These are phyloP conservation scores for Xylaria bambusicola DNA, from an alignment of 495 filamentous ascomycete species.

Conservation along the genomic window DNA sequence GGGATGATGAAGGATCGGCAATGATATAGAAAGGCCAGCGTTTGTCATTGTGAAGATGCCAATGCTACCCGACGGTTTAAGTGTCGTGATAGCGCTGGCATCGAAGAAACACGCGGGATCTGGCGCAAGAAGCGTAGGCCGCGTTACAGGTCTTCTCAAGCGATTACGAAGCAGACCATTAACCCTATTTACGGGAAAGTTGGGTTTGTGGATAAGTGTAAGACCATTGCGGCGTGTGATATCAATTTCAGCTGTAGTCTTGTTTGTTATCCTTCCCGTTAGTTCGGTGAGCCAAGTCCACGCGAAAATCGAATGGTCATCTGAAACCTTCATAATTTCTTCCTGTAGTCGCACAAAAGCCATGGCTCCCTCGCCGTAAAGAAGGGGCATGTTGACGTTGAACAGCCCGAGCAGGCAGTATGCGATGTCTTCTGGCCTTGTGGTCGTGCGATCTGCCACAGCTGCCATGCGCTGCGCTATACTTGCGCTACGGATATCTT, in stretches of 20 bases:
- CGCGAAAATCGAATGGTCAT: slow-evolving; percentile 21
- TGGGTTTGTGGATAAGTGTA: not conserved
- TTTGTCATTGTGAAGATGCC: slow-evolving; percentile 20
- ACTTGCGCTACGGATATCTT: slow-evolving; percentile 19
- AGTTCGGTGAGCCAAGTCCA: slow-evolving; percentile 22
- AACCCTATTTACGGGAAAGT: slow-evolving; percentile 15
- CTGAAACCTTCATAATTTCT: slow-evolving; percentile 23
- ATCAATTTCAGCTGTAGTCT: not conserved
- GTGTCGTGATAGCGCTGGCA: slow-evolving; percentile 6
- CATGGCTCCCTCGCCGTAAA: slow-evolving; percentile 29
- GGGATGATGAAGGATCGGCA: slow-evolving; percentile 12
- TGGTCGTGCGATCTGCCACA: slow-evolving; percentile 24
- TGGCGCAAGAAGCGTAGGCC: slow-evolving; percentile 18
- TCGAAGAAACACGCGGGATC: slow-evolving; percentile 19
- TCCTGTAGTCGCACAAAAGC: slow-evolving; percentile 24
- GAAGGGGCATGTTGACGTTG: slow-evolving; percentile 26
- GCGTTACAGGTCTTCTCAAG: not conserved
- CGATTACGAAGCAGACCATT: not conserved
- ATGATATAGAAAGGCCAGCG: slow-evolving; percentile 18
- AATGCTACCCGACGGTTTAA: not conserved
- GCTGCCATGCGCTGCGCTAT: slow-evolving; percentile 29
- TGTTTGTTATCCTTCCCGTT: slow-evolving; percentile 1
- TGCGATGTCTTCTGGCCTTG: slow-evolving; percentile 25
- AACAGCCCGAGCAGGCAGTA: slow-evolving; percentile 31
- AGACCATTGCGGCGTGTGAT: not conserved